These are phyloP conservation scores for Selenicereus undatus DNA, from an alignment of 148 eudicot species.

Conservation along the genomic window DNA sequence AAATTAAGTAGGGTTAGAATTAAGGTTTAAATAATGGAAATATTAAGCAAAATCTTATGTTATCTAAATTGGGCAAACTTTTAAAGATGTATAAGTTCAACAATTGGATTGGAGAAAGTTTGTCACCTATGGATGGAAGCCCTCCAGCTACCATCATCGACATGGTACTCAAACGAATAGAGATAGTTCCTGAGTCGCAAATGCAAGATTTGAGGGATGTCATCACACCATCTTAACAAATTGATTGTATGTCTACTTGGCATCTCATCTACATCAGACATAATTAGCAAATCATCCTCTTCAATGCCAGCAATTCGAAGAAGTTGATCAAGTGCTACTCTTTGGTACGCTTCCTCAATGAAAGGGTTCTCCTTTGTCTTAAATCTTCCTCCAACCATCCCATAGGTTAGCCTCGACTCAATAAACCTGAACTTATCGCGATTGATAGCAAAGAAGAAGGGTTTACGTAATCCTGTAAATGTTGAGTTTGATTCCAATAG, in stretches of 20 bases:
- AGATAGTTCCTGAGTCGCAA: slow-evolving; percentile 26
- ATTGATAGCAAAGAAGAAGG: slow-evolving; percentile 19
- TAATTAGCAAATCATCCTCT: slow-evolving; percentile 32
- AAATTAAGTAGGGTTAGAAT: no score
- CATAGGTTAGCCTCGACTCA: slow-evolving; percentile 29
- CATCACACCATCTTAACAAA: slow-evolving; percentile 29
- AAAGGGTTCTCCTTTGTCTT: slow-evolving; percentile 33
- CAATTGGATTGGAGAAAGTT: background rate
- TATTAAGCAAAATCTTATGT: no score
- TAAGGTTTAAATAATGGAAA: no score
- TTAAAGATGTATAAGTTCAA: background rate
- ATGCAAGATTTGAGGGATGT: slow-evolving; percentile 26
- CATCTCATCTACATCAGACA: slow-evolving; percentile 32
- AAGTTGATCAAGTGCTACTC: slow-evolving; percentile 34
- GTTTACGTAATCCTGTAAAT: slow-evolving; percentile 28
- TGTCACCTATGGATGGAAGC: slow-evolving; percentile 29
- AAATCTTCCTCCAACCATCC: slow-evolving; percentile 27
- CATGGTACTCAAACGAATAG: slow-evolving; percentile 30
- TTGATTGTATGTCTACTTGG: slow-evolving; percentile 30
- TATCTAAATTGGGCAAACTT: no score
- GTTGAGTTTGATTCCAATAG: slow-evolving; percentile 39
- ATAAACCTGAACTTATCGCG: slow-evolving; percentile 22
- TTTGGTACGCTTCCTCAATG: slow-evolving; percentile 33
- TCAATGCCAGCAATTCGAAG: slow-evolving; percentile 32
- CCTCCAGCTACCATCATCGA: slow-evolving; percentile 33